Base-by-base conservation (phyloP, 352 stramenopile species). In the Peronospora tabacina region DNA sequence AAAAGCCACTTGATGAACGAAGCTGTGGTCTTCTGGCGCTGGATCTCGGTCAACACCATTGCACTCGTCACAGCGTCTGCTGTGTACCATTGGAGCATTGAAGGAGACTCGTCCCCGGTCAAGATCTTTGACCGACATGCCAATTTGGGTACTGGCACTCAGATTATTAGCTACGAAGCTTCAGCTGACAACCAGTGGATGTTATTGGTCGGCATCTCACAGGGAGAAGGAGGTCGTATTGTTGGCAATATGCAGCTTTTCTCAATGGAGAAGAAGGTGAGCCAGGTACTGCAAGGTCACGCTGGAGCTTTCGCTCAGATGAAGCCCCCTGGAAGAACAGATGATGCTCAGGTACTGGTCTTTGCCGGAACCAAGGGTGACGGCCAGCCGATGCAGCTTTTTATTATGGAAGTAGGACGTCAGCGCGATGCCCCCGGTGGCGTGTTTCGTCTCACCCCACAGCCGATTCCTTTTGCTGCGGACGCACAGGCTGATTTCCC, bases 151-250 rank as follows among this genome's bases (percentile, higher is more conserved):
- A 61, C 87, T 1, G 95, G 94, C 49, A 97, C 87, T 36, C 96
- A 99, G 69, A 98, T 99, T 61, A 99, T 99, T 76, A 98, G 97
- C 68, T 99, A 99, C 77, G 84, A 97, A 55, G 96, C 98, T 20
- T 98, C 90, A 50, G 76, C 77, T 4, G 96, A 99, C 72, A 85
- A 84, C 44, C 98, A 99, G 68, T 99, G 97, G 97, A 97, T 97
- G 72, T 75, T 99, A 20, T 72, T 99, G 5, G 92, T 98, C 15
- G 97, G 96, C 40, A 99, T 99, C 57, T 89, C 82, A 33, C 95
- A 98, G 53, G 95, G 92, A 47, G 83, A 93, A 11, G 87, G 84
- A 8, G 94, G 94, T 28, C 84, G 87, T 35, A 97, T 98, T 49
- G 80, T 85, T 57, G 96, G 96, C 44, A 98, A 97, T 70, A 98